phyloP scores from a whole-genome alignment of 2,329 filamentous ascomycete genomes.

The Botrytis squamosa region DNA sequence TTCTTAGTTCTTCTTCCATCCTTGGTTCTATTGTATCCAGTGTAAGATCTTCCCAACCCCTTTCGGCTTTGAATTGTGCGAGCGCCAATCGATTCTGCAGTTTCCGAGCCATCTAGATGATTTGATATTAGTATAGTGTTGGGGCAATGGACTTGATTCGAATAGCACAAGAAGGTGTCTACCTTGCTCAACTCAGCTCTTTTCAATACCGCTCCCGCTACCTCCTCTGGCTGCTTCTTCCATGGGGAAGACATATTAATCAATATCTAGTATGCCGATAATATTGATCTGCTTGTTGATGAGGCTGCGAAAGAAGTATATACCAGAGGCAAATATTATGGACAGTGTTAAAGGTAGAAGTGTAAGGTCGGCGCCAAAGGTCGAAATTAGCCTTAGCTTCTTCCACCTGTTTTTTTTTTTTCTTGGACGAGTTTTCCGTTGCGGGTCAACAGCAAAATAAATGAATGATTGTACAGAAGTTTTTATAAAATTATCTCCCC shows the following conservation, averaged over 20 bases:
- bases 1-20: constrained; percentile 73
- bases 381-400: constrained; percentile 20
- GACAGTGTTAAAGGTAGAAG: constrained; percentile 16
- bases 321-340: constrained; percentile 6
- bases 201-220: constrained; percentile 68
- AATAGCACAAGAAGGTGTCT: constrained; percentile 40
- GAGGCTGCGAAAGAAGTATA: not conserved
- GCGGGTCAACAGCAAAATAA: constrained; percentile 13
- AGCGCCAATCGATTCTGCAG: constrained; percentile 92
- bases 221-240: constrained; percentile 62
- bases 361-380: constrained; percentile 27
- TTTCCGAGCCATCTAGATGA: constrained; percentile 80
- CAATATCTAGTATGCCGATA: not conserved
- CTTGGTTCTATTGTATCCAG: constrained; percentile 83
- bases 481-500: not conserved
- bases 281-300: not conserved
- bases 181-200: constrained; percentile 76
- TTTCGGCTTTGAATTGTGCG: constrained; percentile 95
- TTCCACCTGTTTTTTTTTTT: constrained; percentile 20
- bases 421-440: constrained; percentile 14
- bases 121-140: constrained; percentile 27
- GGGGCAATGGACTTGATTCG: not conserved
- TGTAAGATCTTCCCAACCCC: constrained; percentile 89
- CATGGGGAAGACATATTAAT: constrained; percentile 57
- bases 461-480: constrained; percentile 2